Evolutionary conservation across 495 filamentous ascomycete genomes (phyloP).

Genomic region (Penicillium fimorum): DNA sequence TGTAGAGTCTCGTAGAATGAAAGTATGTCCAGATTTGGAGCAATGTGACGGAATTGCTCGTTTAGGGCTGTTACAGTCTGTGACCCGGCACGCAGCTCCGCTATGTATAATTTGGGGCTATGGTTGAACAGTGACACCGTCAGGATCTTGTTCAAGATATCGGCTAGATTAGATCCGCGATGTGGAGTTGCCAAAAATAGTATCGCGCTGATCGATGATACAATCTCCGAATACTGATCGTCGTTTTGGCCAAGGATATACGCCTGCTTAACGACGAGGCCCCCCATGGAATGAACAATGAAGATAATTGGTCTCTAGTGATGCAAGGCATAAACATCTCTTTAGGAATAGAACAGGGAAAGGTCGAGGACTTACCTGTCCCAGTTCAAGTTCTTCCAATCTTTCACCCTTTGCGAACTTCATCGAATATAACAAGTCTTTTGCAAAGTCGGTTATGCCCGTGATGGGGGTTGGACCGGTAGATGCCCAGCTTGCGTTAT

Average conservation of each 20-base stretch:
- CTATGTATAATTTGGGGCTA: slow-evolving; percentile 1
- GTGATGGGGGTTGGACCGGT: neutral
- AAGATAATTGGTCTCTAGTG: slow-evolving; percentile 7
- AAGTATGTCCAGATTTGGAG: slow-evolving; percentile 1
- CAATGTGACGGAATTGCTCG: slow-evolving; percentile 11
- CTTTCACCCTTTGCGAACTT: slow-evolving; percentile 4
- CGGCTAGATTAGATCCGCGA: slow-evolving; percentile 9
- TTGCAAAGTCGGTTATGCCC: slow-evolving; percentile 11
- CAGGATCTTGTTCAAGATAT: slow-evolving; percentile 5
- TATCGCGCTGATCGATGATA: slow-evolving; percentile 5
- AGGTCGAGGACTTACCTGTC: neutral
- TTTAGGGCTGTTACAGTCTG: slow-evolving; percentile 1
- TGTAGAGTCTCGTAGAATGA: slow-evolving; percentile 12
- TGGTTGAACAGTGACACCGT: neutral
- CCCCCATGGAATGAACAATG: slow-evolving; percentile 12
- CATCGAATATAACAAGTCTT: slow-evolving; percentile 9
- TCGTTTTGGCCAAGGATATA: slow-evolving; percentile 6
- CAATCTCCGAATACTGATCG: neutral
- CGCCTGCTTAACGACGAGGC: slow-evolving; percentile 9
- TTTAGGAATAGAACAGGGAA: neutral
- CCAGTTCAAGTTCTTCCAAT: slow-evolving; percentile 1
- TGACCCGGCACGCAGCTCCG: slow-evolving; percentile 1
- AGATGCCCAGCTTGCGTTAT: slow-evolving; percentile 6
- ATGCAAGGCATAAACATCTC: neutral
- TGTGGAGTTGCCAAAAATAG: slow-evolving; percentile 13